A percentile compares a stretch with the other conserved stretches of the same genome.
Evolutionary conservation across 441 rosid genomes (phyloP).

Genomic region (Pelargonium citronellum): DNA sequence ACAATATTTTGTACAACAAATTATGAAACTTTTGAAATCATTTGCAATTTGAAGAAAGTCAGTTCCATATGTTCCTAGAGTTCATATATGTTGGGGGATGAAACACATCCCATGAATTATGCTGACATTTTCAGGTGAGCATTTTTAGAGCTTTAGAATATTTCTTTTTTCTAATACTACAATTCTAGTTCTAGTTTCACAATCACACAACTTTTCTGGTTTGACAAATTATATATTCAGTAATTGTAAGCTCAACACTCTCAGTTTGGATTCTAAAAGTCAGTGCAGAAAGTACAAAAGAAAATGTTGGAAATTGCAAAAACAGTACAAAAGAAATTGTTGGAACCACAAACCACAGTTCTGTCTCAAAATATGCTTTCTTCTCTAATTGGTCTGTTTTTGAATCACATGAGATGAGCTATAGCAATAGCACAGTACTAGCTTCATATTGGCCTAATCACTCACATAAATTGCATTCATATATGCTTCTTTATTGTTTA

Average conservation of each 20-base stretch:
- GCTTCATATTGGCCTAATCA: neutral
- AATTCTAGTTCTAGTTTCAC: neutral
- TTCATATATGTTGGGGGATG: neutral
- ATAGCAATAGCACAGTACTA: neutral
- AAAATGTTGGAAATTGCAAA: neutral
- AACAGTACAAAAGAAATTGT: neutral
- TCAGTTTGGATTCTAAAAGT: neutral
- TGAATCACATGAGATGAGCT: neutral
- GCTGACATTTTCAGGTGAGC: neutral
- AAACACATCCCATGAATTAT: neutral
- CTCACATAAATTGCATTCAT: too few species aligned
- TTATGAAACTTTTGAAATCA: neutral
- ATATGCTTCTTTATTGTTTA: too few species aligned
- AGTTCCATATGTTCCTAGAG: neutral
- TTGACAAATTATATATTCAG: neutral
- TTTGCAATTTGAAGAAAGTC: neutral
- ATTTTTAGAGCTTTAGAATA: too few species aligned
- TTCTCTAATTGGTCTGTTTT: neutral
- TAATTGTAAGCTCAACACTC: neutral
- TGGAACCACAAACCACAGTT: slow-evolving; percentile 1
- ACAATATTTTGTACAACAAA: neutral
- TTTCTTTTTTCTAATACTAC: too few species aligned
- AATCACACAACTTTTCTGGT: neutral
- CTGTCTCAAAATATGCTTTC: neutral
- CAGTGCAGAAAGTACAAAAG: neutral